phyloP scores from a whole-genome alignment of 106 monocot genomes.

The Dendrobium officinale region DNA sequence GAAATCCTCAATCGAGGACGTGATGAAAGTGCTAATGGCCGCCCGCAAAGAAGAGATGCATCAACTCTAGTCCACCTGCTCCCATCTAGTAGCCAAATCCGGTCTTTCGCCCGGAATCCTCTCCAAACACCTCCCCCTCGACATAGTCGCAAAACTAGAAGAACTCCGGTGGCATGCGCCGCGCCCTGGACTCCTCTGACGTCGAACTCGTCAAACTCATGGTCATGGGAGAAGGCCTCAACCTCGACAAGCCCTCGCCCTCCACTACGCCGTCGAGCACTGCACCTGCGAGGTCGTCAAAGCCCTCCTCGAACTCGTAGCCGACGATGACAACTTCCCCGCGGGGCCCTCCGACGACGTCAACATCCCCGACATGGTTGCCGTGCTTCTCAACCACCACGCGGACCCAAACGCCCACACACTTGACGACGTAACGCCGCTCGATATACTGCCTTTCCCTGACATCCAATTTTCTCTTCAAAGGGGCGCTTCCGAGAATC shows the following conservation, averaged over 20 bases:
- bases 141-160: constrained; percentile 75
- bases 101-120: constrained; percentile 80
- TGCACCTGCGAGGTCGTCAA: constrained; percentile 92
- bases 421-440: constrained; percentile 71
- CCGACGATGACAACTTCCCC: constrained; percentile 84
- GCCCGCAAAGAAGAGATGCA: constrained; percentile 85
- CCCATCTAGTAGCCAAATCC: constrained; percentile 83
- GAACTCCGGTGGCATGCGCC: constrained; percentile 87
- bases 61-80: constrained; percentile 79
- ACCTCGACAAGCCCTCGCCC: constrained; percentile 89
- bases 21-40: constrained; percentile 86
- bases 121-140: constrained; percentile 89
- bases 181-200: constrained; percentile 90
- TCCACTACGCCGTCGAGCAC: constrained; percentile 87
- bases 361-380: constrained; percentile 74
- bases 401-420: constrained; percentile 80
- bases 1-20: constrained; percentile 89
- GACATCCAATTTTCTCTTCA: constrained; percentile 91
- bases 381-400: constrained; percentile 93
- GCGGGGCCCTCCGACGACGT: constrained; percentile 42
- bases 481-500: constrained; percentile 55
- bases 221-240: constrained; percentile 92
- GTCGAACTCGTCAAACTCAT: constrained; percentile 95
- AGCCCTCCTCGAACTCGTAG: constrained; percentile 82
- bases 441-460: constrained; percentile 74